These are phyloP conservation scores for Nicotiana undulata DNA, from an alignment of 257 asterid genomes.

Conservation along the genomic window DNA sequence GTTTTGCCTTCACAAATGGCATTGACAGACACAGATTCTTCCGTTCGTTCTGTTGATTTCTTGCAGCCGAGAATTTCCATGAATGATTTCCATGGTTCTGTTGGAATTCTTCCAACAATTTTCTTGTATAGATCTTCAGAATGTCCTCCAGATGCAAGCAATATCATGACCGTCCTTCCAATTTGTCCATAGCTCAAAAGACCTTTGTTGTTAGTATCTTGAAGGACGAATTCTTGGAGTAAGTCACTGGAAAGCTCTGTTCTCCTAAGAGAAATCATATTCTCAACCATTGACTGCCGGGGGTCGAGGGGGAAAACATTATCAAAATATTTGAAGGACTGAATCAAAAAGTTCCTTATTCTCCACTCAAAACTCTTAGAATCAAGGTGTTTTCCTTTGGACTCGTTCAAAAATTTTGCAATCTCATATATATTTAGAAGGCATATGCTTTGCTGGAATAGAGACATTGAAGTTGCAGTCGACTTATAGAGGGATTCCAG, in stretches of 20 bases:
- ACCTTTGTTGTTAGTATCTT: not conserved
- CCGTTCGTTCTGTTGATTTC: not conserved
- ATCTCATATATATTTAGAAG: constrained; percentile 27
- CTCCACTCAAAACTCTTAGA: constrained; percentile 1
- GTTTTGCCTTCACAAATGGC: not conserved
- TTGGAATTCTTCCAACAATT: constrained; percentile 9
- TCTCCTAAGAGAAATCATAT: constrained; percentile 30
- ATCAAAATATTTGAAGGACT: constrained; percentile 20
- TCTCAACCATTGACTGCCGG: constrained; percentile 23
- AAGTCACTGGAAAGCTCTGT: constrained; percentile 27
- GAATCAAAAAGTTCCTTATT: constrained; percentile 11
- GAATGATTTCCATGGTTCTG: constrained; percentile 33
- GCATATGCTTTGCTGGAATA: constrained; percentile 23
- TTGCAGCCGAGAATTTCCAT: constrained; percentile 12
- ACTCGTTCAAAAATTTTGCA: constrained; percentile 22
- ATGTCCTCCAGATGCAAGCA: constrained; percentile 35
- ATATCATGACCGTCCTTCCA: constrained; percentile 33
- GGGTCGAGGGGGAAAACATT: constrained; percentile 38
- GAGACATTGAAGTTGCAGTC: constrained; percentile 9
- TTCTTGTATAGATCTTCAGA: constrained; percentile 8
- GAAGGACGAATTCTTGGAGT: constrained; percentile 26
- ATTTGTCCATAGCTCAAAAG: constrained; percentile 30
- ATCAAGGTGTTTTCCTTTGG: constrained; percentile 7
- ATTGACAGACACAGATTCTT: not conserved
- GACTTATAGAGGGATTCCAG: constrained; percentile 23